Conservation (phyloP, 305 asterid genomes). For the Fraxinus platypoda region DNA sequence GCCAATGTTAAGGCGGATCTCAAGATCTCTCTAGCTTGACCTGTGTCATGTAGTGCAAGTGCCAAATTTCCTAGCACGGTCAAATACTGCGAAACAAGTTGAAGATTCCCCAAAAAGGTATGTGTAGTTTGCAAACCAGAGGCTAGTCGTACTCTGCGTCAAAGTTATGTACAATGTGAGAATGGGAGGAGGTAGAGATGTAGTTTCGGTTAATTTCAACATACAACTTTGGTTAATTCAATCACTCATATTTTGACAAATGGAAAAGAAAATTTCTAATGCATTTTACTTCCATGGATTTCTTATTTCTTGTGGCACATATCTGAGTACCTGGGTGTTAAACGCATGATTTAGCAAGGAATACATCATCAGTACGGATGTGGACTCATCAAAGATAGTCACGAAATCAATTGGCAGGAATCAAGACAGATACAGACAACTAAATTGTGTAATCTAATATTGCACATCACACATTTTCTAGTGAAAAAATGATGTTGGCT, state of each 20-base stretch:
- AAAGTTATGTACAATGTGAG: slow-evolving; percentile 16
- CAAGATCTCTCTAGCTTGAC: slow-evolving; percentile 94
- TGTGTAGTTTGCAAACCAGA: slow-evolving; percentile 94
- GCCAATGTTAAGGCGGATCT: slow-evolving; percentile 93
- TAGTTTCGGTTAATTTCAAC: not conserved
- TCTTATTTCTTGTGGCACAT: not conserved
- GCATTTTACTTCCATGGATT: not conserved
- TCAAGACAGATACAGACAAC: not conserved
- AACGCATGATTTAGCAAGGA: not conserved
- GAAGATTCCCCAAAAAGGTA: slow-evolving; percentile 81
- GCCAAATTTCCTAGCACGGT: slow-evolving; percentile 86
- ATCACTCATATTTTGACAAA: not conserved
- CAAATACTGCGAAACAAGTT: slow-evolving; percentile 95
- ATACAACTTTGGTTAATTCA: not conserved
- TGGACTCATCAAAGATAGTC: not conserved
- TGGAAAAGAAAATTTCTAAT: not conserved
- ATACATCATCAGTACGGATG: not conserved
- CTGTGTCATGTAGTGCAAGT: slow-evolving; percentile 85
- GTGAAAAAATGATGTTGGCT: not conserved
- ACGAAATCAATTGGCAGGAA: not conserved
- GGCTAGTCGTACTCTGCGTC: slow-evolving; percentile 74
- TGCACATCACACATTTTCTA: not conserved
- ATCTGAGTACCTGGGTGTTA: not conserved
- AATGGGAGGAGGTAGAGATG: slow-evolving; percentile 4
- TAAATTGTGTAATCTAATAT: not conserved